Base-by-base conservation (phyloP, 345 rosid species). In the Hibiscus mutabilis region DNA sequence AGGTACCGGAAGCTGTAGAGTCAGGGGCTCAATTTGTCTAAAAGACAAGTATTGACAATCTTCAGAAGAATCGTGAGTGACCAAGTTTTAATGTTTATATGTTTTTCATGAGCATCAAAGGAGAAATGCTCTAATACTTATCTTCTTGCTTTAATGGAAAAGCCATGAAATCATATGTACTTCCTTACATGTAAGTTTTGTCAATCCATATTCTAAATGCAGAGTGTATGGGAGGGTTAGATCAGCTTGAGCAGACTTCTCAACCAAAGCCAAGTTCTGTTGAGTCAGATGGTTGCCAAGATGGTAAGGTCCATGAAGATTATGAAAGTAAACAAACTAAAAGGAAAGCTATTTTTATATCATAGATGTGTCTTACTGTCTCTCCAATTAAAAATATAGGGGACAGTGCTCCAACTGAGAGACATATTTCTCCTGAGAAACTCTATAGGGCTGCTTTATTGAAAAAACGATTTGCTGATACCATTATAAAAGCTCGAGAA, bases 401-500 rank as follows among this genome's bases (percentile, higher is more conserved):
- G 83, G 97, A 92, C 69, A 79, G 77, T 79, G 88, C 76, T 80
- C 85, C 90, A 22, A 73, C 70, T 56, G 92, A 85, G 82, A 89
- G 86, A 81, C 93, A 80, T 68, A 86, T 79, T 60, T 84, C 94
- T 59, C 89, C 99, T 60, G 97, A 87, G 62, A 95, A 89, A 79
- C 86, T 77, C 37, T 89, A 88, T 79, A 88, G 97, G 73, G 93
- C 97, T 70, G 97, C 97, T 59, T 22, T 85, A 40, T 73, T 95
- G 79, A 90, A 86, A 82, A 88, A 79, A 49, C 89, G 95, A 55
- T 95, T 92, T 80, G 99, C 97, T 27, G 99, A 95, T 80, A 95
- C 91, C 69, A 95, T 95, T 74, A 80, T 92, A 60, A 95, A 89
- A 82, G 97, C 99, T 68, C 89, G 90, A 40, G 97, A 90, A 67